These are phyloP conservation scores for Mesembryanthemum crystallinum DNA, from an alignment of 148 eudicot genomes.

Conservation along the genomic window DNA sequence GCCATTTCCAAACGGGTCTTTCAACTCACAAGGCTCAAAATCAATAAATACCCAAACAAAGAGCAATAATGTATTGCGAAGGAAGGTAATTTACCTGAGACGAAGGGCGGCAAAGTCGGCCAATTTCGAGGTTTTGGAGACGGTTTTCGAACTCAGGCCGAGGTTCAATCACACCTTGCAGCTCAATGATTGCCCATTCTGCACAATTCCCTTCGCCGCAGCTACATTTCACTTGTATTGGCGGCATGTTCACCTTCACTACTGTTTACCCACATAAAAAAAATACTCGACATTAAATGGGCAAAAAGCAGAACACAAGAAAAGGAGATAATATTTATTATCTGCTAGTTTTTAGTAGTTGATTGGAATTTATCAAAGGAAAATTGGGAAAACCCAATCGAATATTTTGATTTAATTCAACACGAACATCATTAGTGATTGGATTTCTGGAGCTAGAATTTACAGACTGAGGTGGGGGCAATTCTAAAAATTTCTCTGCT, in stretches of 20 bases:
- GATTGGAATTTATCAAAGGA: too few relatives aligned
- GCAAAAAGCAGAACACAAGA: neutral
- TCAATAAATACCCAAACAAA: neutral
- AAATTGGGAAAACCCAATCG: too few relatives aligned
- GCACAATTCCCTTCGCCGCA: conserved; percentile 70
- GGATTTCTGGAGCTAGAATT: neutral
- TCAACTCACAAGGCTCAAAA: neutral
- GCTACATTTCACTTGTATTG: conserved; percentile 68
- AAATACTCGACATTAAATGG: neutral
- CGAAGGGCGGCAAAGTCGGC: conserved; percentile 82
- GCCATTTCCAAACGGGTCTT: too few relatives aligned
- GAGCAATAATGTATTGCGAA: neutral
- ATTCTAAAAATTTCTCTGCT: neutral
- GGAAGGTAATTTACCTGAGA: conserved; percentile 43
- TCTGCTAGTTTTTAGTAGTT: too few relatives aligned
- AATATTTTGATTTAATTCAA: too few relatives aligned
- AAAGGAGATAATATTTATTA: neutral
- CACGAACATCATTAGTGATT: neutral
- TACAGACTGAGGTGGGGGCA: neutral
- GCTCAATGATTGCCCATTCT: conserved; percentile 91
- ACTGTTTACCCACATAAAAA: neutral
- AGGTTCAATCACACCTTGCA: conserved; percentile 82
- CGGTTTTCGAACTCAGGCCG: conserved; percentile 47
- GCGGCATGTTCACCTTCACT: conserved; percentile 15
- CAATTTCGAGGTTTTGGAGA: conserved; percentile 70